phyloP scores from a whole-genome alignment of 108 stramenopile species.

The Fragilariopsis cylindrus region DNA sequence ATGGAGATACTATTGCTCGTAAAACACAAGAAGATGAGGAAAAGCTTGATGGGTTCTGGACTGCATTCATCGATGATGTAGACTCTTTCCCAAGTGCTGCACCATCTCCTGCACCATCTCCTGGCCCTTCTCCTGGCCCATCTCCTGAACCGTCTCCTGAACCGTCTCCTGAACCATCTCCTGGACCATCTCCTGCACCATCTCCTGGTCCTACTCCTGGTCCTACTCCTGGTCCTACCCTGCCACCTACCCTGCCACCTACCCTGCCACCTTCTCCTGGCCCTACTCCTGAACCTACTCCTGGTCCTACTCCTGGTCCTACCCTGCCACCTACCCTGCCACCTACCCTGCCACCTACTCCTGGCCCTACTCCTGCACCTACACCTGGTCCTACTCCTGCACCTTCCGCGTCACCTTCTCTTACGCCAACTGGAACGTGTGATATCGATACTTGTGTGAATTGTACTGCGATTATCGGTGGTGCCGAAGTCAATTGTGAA shows the following conservation, averaged over 20 bases:
- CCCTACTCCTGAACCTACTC: background rate
- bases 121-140: conserved; percentile 1
- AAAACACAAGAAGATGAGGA: background rate
- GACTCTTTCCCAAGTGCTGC: conserved; percentile 31
- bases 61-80: conserved; percentile 14
- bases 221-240: background rate
- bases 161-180: conserved; percentile 11
- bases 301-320: background rate
- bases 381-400: conserved; percentile 6
- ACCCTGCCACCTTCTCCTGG: background rate
- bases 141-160: conserved; percentile 2
- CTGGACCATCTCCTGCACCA: conserved; percentile 7
- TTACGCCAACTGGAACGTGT: conserved; percentile 5
- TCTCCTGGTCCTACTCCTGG: background rate
- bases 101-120: conserved; percentile 24
- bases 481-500: conserved; percentile 11
- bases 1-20: background rate
- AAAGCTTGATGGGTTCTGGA: conserved; percentile 15
- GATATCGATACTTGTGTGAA: background rate
- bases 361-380: conserved; percentile 7
- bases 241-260: background rate
- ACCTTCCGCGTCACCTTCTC: conserved; percentile 9
- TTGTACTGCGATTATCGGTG: conserved; percentile 1
- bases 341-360: background rate
- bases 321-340: background rate